Conservation (phyloP, 352 stramenopile genomes). For the Hyaloperonospora brassicae region DNA sequence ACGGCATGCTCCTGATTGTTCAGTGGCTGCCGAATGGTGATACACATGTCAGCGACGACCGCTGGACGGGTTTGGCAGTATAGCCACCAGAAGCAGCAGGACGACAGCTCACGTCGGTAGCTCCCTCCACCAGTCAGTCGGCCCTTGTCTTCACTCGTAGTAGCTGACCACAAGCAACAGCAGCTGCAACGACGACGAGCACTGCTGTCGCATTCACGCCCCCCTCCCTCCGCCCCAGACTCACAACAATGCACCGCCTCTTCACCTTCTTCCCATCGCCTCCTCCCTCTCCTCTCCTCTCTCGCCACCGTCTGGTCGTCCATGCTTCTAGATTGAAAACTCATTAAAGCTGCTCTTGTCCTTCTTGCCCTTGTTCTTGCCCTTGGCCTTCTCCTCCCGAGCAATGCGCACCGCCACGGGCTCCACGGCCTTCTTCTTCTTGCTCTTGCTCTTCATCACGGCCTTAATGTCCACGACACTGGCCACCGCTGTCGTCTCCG, state of each 20-base stretch:
- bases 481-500: slow-evolving; percentile 14
- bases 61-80: too few relatives aligned
- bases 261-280: not conserved
- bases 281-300: not conserved
- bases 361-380: slow-evolving; percentile 68
- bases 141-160: too few relatives aligned
- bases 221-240: too few relatives aligned
- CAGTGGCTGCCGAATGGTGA: too few relatives aligned
- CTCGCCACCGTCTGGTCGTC: slow-evolving; percentile 5
- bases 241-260: too few relatives aligned
- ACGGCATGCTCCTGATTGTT: too few relatives aligned
- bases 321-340: slow-evolving; percentile 56
- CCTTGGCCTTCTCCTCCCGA: slow-evolving; percentile 57
- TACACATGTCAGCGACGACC: too few relatives aligned
- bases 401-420: slow-evolving; percentile 55
- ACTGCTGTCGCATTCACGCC: slow-evolving; percentile 5
- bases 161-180: not conserved
- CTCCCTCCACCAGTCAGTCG: too few relatives aligned
- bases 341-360: slow-evolving; percentile 78
- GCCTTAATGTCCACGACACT: slow-evolving; percentile 65
- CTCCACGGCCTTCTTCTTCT: slow-evolving; percentile 65
- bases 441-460: slow-evolving; percentile 64
- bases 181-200: not conserved
- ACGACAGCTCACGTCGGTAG: too few relatives aligned
- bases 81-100: too few relatives aligned